Conservation (phyloP, 2,329 filamentous ascomycete species). For the Berkeleyomyces rouxiae region DNA sequence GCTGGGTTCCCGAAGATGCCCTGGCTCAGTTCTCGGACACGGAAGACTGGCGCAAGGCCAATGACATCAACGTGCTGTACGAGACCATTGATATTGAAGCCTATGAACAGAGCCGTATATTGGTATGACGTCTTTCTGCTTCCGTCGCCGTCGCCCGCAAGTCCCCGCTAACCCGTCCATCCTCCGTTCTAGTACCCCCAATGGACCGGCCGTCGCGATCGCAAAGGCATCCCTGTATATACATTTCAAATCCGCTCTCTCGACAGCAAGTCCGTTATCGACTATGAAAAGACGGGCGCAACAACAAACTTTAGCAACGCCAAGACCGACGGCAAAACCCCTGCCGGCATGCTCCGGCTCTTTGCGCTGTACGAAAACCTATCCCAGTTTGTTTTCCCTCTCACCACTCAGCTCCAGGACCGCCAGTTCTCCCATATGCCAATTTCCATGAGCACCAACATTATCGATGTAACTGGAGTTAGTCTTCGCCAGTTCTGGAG, state of each 20-base stretch:
- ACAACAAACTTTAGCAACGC: conserved; percentile 42
- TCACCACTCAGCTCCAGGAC: conserved; percentile 60
- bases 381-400: conserved; percentile 68
- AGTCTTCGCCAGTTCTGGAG: conserved; percentile 94
- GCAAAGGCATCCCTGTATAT: conserved; percentile 77
- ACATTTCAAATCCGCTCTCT: conserved; percentile 75
- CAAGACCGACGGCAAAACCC: conserved; percentile 47
- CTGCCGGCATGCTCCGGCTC: conserved; percentile 63
- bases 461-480: conserved; percentile 80
- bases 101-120: conserved; percentile 61
- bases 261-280: conserved; percentile 62
- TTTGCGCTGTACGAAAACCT: conserved; percentile 92
- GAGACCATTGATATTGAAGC: conserved; percentile 71
- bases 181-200: conserved; percentile 57
- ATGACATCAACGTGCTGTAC: conserved; percentile 64
- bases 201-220: conserved; percentile 85
- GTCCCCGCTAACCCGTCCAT: background rate
- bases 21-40: conserved; percentile 74
- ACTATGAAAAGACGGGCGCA: conserved; percentile 54
- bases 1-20: conserved; percentile 63
- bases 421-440: conserved; percentile 63
- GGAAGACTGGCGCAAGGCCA: conserved; percentile 70
- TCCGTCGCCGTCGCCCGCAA: background rate
- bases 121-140: conserved; percentile 35
- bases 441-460: conserved; percentile 83